Evolutionary conservation across 495 filamentous ascomycete genomes (phyloP).

Genomic region (Aspergillus indologenus): DNA sequence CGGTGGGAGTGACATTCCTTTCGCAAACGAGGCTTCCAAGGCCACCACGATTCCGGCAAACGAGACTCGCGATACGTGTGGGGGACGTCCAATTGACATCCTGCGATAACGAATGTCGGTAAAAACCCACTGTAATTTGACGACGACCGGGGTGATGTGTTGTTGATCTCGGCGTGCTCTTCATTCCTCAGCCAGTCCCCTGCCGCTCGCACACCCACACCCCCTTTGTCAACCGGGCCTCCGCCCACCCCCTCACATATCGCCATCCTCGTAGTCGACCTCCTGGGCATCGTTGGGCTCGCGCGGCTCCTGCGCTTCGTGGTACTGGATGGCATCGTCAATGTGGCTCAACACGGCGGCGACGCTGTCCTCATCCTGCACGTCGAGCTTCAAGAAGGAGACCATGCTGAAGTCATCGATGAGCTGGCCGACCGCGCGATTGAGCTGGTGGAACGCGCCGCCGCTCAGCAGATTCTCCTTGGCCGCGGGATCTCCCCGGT

Average conservation of each 20-base stretch:
- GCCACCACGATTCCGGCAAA: neutral
- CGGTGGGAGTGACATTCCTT: neutral
- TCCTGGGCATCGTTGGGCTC: slow-evolving; percentile 78
- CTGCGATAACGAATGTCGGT: neutral
- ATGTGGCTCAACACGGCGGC: slow-evolving; percentile 90
- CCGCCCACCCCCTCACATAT: slow-evolving; percentile 21
- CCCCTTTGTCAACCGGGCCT: neutral
- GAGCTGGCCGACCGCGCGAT: slow-evolving; percentile 78
- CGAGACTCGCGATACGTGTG: no score
- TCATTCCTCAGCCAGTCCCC: neutral
- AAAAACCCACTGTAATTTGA: neutral
- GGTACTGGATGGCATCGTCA: slow-evolving; percentile 92
- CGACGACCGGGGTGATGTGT: neutral
- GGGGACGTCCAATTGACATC: neutral
- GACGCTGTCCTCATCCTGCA: slow-evolving; percentile 91
- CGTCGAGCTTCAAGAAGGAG: slow-evolving; percentile 84
- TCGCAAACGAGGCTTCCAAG: neutral
- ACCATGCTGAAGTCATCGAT: slow-evolving; percentile 99
- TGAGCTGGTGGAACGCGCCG: slow-evolving; percentile 71
- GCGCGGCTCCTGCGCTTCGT: slow-evolving; percentile 91
- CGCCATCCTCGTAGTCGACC: slow-evolving; percentile 58
- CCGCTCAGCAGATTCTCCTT: slow-evolving; percentile 72
- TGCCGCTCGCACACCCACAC: neutral
- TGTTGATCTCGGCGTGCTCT: neutral
- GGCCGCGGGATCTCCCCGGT: slow-evolving; percentile 46